A percentile compares a stretch with the other conserved stretches of the same genome.
These are phyloP conservation scores for Talaromyces verruculosus DNA, from an alignment of 2,329 filamentous ascomycete species.

Conservation along the genomic window DNA sequence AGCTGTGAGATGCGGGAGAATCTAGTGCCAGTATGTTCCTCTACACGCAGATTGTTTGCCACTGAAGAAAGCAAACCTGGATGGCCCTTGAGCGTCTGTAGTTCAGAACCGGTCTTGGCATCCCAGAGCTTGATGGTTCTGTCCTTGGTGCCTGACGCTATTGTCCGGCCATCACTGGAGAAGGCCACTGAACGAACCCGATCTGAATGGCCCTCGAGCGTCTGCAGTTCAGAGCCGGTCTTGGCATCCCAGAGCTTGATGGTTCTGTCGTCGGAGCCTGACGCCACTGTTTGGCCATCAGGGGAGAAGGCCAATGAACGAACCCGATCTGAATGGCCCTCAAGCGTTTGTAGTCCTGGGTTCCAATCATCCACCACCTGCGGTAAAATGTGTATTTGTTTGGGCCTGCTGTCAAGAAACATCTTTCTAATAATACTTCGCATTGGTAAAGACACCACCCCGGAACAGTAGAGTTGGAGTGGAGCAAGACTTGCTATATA, in stretches of 20 bases:
- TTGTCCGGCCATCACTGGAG: neutral
- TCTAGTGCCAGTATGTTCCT: too few species aligned
- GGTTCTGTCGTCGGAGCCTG: neutral
- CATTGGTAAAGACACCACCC: constrained; percentile 34
- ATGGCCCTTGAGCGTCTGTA: constrained; percentile 21
- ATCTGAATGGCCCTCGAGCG: neutral
- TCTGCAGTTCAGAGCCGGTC: constrained; percentile 19
- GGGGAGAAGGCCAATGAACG: neutral
- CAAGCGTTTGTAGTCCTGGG: constrained; percentile 28
- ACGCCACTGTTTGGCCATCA: neutral
- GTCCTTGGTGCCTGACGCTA: neutral
- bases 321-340: constrained; percentile 22
- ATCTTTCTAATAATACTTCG: constrained; percentile 28
- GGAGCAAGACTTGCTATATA: constrained; percentile 33
- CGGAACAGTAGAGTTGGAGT: constrained; percentile 39
- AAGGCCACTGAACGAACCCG: neutral
- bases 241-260: constrained; percentile 23
- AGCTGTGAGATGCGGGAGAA: too few species aligned
- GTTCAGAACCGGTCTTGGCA: constrained; percentile 6
- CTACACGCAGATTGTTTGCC: too few species aligned
- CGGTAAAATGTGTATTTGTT: constrained; percentile 23
- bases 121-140: constrained; percentile 24
- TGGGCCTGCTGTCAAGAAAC: constrained; percentile 26
- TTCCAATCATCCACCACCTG: constrained; percentile 24
- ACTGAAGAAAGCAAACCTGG: too few species aligned